A percentile compares a stretch with the other conserved stretches of the same genome.
Evolutionary conservation across 176 grass and related monocot genomes (phyloP).

Genomic region (Pharus latifolius): DNA sequence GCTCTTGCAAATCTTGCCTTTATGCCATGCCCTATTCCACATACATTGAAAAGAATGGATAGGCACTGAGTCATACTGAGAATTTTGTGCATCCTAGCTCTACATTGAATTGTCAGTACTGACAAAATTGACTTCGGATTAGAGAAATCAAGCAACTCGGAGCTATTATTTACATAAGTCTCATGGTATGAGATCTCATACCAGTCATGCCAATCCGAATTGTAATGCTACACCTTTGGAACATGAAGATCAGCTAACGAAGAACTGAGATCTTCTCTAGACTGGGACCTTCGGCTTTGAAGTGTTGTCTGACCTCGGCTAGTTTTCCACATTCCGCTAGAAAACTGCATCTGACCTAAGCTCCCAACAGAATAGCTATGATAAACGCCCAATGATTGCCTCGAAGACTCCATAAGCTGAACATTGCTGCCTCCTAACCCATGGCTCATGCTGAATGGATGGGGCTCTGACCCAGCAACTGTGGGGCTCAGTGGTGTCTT

Average conservation of each 20-base stretch:
- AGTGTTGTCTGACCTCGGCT: slow-evolving; percentile 77
- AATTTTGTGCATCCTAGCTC: slow-evolving; percentile 24
- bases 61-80: slow-evolving; percentile 1
- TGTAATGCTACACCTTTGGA: slow-evolving; percentile 59
- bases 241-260: slow-evolving; percentile 66
- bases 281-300: slow-evolving; percentile 81
- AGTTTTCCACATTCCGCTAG: slow-evolving; percentile 52
- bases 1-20: not conserved
- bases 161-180: slow-evolving; percentile 51
- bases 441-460: slow-evolving; percentile 72
- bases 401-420: slow-evolving; percentile 75
- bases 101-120: slow-evolving; percentile 17
- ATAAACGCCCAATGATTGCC: slow-evolving; percentile 47
- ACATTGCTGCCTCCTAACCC: slow-evolving; percentile 57
- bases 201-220: slow-evolving; percentile 27
- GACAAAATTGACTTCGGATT: slow-evolving; percentile 56
- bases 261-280: slow-evolving; percentile 88
- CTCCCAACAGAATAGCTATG: slow-evolving; percentile 95
- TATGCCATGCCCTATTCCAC: slow-evolving; percentile 16
- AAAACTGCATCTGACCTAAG: slow-evolving; percentile 91
- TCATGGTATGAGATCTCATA: slow-evolving; percentile 16
- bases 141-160: slow-evolving; percentile 27
- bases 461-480: slow-evolving; percentile 59
- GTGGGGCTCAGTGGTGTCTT: slow-evolving; percentile 94
- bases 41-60: slow-evolving; percentile 13